A percentile compares a stretch with the other conserved stretches of the same genome.
Conservation (phyloP, 345 rosid genomes). For the Heritiera fomes region DNA sequence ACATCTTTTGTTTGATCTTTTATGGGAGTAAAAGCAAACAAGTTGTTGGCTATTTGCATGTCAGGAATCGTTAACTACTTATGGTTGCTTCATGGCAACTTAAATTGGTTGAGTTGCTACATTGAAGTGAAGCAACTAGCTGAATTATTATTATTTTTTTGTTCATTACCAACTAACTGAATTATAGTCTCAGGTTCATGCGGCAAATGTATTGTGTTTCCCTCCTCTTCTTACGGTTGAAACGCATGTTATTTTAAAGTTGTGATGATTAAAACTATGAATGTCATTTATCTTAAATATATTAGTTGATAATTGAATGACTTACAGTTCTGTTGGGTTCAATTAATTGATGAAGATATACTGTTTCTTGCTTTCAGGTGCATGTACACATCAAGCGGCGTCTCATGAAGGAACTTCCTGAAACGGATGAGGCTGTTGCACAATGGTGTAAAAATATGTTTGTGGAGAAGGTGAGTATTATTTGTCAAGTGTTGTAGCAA, state of each 20-base stretch:
- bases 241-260: not conserved
- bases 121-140: not conserved
- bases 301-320: not conserved
- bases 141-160: not conserved
- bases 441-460: conserved; percentile 95
- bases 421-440: conserved; percentile 78
- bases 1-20: not conserved
- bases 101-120: not conserved
- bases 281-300: not conserved
- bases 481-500: conserved; percentile 6
- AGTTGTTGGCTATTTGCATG: not conserved
- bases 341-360: not conserved
- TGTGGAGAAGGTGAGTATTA: conserved; percentile 64
- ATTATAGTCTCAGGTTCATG: not conserved
- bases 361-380: conserved; percentile 50
- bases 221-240: not conserved
- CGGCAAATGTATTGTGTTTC: not conserved
- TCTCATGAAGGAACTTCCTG: conserved; percentile 83
- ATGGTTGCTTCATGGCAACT: not conserved
- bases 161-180: not conserved
- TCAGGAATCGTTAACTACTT: not conserved
- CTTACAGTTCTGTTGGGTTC: not conserved
- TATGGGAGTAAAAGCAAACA: not conserved
- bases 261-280: not conserved
- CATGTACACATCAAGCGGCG: conserved; percentile 73